Base-by-base conservation (phyloP, 495 filamentous ascomycete species). In the Podospora tetraspora region DNA sequence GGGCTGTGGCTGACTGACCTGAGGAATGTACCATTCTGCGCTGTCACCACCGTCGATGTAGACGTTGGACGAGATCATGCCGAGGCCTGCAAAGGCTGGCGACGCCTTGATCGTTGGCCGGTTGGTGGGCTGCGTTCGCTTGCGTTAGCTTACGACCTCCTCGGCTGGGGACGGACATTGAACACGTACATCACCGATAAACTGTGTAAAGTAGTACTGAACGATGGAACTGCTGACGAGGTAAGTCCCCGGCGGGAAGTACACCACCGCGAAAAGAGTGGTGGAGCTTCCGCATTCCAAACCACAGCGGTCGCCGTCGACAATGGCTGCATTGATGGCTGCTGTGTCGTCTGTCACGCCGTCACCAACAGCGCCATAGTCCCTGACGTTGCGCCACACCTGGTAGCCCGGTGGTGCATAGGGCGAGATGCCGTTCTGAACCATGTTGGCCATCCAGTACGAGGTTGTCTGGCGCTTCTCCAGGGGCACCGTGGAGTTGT, bases 381-480 rank as follows among this genome's bases (percentile, higher is more conserved):
- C 91, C 79, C 85, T 90, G 59, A 97, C 92, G 74, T 96, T 96
- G 24, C 94, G 87, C 75, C 87, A 96, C 30, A 96, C 82, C 69
- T 89, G 80, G 73, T 92, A 94, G 61, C 69, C 32, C 67, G 79
- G 75, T 1, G 68, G 57, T 64, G 78, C 80, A 71, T 79, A 80
- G 16, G 83, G 72, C 11, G 81, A 76, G 64, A 78, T 71, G 23
- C 83, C 83, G 70, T 78, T 76, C 61, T 80, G 80, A 19, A 66
- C 29, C 52, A 84, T 77, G 10, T 74, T 68, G 62, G 80, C 81
- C 68, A 66, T 27, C 63, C 63, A 66, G 23, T 58, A 66, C 11
- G 62, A n/a, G n/a, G n/a, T n/a, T n/a, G n/a, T n/a, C n/a, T n/a
- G n/a, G n/a, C n/a, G n/a, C n/a, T n/a, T n/a, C n/a, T n/a, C n/a